phyloP scores from a whole-genome alignment of 495 filamentous ascomycete species.

The Neurospora terricola region DNA sequence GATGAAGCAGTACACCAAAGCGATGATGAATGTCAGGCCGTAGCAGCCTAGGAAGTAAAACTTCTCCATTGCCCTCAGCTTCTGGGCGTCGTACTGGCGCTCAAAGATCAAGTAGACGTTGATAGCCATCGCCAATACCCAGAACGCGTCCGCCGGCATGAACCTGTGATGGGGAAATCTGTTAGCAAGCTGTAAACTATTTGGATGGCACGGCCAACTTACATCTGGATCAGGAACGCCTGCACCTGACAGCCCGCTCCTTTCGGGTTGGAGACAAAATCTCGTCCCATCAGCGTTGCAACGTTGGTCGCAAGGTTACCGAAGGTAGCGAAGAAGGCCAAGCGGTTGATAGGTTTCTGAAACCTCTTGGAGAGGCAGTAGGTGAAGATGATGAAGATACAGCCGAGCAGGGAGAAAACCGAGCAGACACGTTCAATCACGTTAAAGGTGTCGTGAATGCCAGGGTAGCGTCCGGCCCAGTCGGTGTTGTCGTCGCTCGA shows the following conservation, averaged over 20 bases:
- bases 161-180: constrained; percentile 42
- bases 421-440: constrained; percentile 60
- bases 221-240: constrained; percentile 65
- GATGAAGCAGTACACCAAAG: constrained; percentile 59
- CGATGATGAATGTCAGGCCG: constrained; percentile 62
- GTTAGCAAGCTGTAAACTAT: background rate
- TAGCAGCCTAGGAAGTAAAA: constrained; percentile 66
- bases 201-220: constrained; percentile 12
- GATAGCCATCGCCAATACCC: constrained; percentile 77
- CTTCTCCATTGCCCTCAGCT: constrained; percentile 60
- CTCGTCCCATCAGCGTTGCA: constrained; percentile 62
- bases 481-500: background rate
- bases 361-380: constrained; percentile 53
- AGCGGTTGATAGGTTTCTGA: constrained; percentile 75
- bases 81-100: constrained; percentile 55
- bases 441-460: constrained; percentile 34
- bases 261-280: constrained; percentile 36
- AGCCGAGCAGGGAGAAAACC: constrained; percentile 60
- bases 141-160: constrained; percentile 67
- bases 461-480: background rate
- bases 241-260: constrained; percentile 64
- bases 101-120: constrained; percentile 88
- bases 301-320: constrained; percentile 77
- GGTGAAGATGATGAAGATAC: constrained; percentile 62
- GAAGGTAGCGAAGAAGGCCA: constrained; percentile 78